Evolutionary conservation across 371 early-diverging fungal genomes (phyloP).

Genomic region (Circinella umbellata): DNA sequence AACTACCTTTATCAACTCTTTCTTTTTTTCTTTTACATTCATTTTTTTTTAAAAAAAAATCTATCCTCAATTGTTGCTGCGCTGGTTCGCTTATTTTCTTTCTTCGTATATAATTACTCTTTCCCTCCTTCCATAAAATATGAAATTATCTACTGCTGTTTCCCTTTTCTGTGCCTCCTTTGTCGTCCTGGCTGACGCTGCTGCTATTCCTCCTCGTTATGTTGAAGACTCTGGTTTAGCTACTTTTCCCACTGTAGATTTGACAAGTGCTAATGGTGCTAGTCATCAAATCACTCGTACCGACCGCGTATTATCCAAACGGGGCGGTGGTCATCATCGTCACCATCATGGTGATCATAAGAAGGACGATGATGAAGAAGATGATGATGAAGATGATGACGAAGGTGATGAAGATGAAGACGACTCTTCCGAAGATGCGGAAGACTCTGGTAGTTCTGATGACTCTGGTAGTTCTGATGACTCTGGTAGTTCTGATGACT

Average conservation of each 20-base stretch:
- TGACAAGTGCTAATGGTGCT: not conserved
- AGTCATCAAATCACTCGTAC: slow-evolving; percentile 9
- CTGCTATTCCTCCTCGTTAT: not conserved
- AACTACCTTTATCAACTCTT: not conserved
- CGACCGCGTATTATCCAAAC: slow-evolving; percentile 16
- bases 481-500: not conserved
- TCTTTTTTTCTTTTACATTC: slow-evolving; percentile 2
- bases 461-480: not conserved
- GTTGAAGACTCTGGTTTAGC: not conserved
- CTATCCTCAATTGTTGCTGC: slow-evolving; percentile 12
- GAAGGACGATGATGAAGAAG: not conserved
- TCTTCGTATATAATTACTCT: no score
- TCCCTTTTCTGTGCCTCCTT: slow-evolving; percentile 9
- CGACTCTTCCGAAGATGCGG: not conserved
- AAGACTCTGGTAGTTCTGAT: not conserved
- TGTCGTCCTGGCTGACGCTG: slow-evolving; percentile 12
- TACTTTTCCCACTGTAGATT: no score
- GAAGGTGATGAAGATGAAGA: not conserved
- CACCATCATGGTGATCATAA: not conserved
- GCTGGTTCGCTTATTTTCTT: slow-evolving; percentile 3
- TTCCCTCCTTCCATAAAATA: not conserved
- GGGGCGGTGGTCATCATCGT: not conserved
- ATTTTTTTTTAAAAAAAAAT: not conserved
- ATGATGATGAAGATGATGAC: not conserved
- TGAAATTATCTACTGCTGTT: slow-evolving; percentile 9